A percentile compares a stretch with the other conserved stretches of the same genome.
Evolutionary conservation across 208 protist genomes (phyloP).

Genomic region (Giardia duodenalis): DNA sequence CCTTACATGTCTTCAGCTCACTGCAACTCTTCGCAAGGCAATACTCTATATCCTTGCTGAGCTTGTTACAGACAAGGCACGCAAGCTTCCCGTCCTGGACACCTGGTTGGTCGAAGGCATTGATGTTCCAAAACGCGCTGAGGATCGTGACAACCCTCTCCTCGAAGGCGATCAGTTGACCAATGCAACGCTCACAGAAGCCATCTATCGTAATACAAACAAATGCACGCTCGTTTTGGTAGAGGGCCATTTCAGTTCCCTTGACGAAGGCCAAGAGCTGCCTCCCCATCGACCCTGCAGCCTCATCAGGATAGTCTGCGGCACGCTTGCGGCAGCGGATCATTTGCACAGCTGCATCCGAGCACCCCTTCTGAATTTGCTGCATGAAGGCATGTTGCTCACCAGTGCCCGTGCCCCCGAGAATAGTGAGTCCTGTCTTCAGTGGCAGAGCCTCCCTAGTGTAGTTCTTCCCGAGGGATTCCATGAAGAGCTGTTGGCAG

Average conservation of each 20-base stretch:
- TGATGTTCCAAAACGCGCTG: constrained; percentile 39
- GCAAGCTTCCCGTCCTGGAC: constrained; percentile 49
- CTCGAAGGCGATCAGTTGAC: constrained; percentile 48
- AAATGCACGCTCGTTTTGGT: constrained; percentile 38
- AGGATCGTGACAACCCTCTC: constrained; percentile 45
- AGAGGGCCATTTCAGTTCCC: constrained; percentile 45
- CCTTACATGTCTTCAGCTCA: not conserved
- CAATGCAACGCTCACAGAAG: constrained; percentile 33
- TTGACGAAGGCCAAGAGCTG: constrained; percentile 48
- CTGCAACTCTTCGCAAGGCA: not conserved
- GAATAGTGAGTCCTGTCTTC: constrained; percentile 38
- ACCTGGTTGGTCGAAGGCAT: constrained; percentile 50
- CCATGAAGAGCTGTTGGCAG: constrained; percentile 49
- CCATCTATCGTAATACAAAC: constrained; percentile 22
- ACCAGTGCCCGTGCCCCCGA: constrained; percentile 46
- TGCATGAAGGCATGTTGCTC: constrained; percentile 51
- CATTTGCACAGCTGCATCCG: constrained; percentile 41
- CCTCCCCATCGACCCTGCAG: constrained; percentile 42
- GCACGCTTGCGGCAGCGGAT: constrained; percentile 29
- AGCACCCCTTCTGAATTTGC: constrained; percentile 48
- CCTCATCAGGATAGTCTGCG: constrained; percentile 32
- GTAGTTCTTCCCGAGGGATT: constrained; percentile 46
- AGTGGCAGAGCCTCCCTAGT: not conserved
- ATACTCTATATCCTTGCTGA: constrained; percentile 4
- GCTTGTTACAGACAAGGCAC: constrained; percentile 26